Percentiles rank a stretch among this genome's conserved stretches.
These are phyloP conservation scores for Neonectria faginata DNA, from an alignment of 2,329 filamentous ascomycete species.

Conservation along the genomic window DNA sequence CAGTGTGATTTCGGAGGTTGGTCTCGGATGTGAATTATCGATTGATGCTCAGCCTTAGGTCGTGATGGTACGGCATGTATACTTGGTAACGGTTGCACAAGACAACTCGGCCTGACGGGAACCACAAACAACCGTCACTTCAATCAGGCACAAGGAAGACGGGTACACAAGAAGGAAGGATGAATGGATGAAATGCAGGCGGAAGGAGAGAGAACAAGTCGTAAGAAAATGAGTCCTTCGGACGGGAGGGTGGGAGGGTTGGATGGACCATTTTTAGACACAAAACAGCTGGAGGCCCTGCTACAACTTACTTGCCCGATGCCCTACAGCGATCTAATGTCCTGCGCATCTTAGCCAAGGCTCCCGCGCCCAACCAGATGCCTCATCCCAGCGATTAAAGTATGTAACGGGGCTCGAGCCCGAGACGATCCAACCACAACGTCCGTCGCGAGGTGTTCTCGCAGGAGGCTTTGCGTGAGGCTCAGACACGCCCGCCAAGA, in stretches of 20 bases:
- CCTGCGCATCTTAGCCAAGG: background rate
- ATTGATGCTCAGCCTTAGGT: background rate
- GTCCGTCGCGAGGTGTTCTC: background rate
- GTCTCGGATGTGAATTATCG: background rate
- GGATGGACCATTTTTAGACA: slow-evolving; percentile 27
- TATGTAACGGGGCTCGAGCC: background rate
- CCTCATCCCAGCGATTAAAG: background rate
- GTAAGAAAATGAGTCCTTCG: background rate
- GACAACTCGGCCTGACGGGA: too few relatives aligned
- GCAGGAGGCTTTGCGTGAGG: background rate
- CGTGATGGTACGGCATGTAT: background rate
- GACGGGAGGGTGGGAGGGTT: background rate
- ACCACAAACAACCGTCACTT: background rate
- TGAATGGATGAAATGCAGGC: background rate
- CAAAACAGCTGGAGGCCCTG: background rate
- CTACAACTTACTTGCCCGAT: background rate
- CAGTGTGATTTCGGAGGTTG: background rate
- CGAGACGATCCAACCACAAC: background rate
- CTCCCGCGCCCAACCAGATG: background rate
- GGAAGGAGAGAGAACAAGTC: slow-evolving; percentile 3
- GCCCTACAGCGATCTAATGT: background rate
- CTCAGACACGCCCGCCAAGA: slow-evolving; percentile 6
- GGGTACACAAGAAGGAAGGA: background rate
- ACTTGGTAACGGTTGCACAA: background rate
- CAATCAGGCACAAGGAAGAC: background rate